Base-by-base conservation (phyloP, 495 filamentous ascomycete species). In the Pseudevernia furfuracea region DNA sequence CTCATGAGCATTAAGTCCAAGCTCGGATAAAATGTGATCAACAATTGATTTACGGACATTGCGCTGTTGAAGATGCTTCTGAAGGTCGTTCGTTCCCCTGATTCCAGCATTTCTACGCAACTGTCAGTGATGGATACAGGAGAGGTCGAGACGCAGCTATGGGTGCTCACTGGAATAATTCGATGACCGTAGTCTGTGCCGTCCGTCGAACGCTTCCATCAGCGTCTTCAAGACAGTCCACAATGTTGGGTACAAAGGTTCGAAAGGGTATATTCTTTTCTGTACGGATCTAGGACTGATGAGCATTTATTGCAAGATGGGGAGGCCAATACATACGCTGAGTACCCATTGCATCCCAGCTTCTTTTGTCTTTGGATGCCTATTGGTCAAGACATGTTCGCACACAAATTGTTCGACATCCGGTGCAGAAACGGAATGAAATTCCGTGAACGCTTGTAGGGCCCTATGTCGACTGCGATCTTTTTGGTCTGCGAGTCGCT, bases 401-500 rank as follows among this genome's bases (percentile, higher is more conserved):
- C 90, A 86, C 48, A 97, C 85, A 63, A 84, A 80, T 49, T 85
- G 80, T 77, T 97, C 93, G 44, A 92, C 87, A 57, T 96, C 90
- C 28, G 79, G 70, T 41, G 80, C 82, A 79, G 89, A 92, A 15
- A 82, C 57, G 9, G 65, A 30, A 55, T 65, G 62, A 52, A 92
- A 77, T 36, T 94, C 93, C 11, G 80, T 80, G 60, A 97, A 81
- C 34, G 87, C 83, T 69, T 89, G 86, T 44, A 85, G 77, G 11
- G 91, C 89, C 62, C 90, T 79, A 28, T 77, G 72, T 60, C 91
- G 84, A 64, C 89, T 78, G 67, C 91, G 90, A 64, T 96, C 92
- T 71, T 92, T 92, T 67, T 85, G 84, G 71, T 97, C 93, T 30
- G 91, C 91, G 56, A 97, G 82, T 67, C 92, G 89, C 49, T 97